Percentiles rank a stretch among this genome's conserved stretches.
Conservation (phyloP, 2,329 filamentous ascomycete genomes). For the Aspergillus tubingensis region DNA sequence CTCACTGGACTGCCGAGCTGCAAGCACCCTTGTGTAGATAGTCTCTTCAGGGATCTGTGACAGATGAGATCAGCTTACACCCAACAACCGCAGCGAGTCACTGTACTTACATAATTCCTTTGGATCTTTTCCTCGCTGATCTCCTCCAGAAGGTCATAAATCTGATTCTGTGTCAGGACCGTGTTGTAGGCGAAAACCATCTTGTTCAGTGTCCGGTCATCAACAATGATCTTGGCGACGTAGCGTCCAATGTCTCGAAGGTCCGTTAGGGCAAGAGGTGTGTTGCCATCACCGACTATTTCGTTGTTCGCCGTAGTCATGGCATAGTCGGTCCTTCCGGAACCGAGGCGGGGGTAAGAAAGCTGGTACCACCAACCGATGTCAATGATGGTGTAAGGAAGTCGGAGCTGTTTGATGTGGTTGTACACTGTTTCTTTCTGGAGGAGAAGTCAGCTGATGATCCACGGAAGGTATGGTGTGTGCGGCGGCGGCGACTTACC, state of each 20-base stretch:
- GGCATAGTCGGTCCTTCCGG: constrained; percentile 50
- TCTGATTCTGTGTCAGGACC: constrained; percentile 49
- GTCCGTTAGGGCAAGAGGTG: constrained; percentile 50
- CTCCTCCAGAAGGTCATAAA: constrained; percentile 50
- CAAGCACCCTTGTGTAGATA: constrained; percentile 36
- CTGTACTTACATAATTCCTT: constrained; percentile 39
- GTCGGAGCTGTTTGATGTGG: constrained; percentile 49
- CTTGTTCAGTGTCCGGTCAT: constrained; percentile 57
- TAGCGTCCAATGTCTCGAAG: constrained; percentile 56
- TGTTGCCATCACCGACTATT: constrained; percentile 51
- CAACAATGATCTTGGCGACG: constrained; percentile 54
- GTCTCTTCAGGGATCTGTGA: constrained; percentile 37
- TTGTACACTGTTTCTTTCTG: constrained; percentile 56
- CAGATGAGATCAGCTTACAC: constrained; percentile 15
- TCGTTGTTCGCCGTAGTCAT: constrained; percentile 37
- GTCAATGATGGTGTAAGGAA: constrained; percentile 61
- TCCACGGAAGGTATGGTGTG: not conserved
- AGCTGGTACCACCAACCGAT: constrained; percentile 62
- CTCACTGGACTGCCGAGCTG: constrained; percentile 37
- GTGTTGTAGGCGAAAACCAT: constrained; percentile 54
- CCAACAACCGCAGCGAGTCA: not conserved
- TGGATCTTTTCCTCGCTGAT: constrained; percentile 52
- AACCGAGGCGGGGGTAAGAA: constrained; percentile 48
- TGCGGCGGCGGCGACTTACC: constrained; percentile 25
- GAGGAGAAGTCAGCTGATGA: not conserved